These are phyloP conservation scores for Penicillium simplicissimum DNA, from an alignment of 495 filamentous ascomycete genomes.

Conservation along the genomic window DNA sequence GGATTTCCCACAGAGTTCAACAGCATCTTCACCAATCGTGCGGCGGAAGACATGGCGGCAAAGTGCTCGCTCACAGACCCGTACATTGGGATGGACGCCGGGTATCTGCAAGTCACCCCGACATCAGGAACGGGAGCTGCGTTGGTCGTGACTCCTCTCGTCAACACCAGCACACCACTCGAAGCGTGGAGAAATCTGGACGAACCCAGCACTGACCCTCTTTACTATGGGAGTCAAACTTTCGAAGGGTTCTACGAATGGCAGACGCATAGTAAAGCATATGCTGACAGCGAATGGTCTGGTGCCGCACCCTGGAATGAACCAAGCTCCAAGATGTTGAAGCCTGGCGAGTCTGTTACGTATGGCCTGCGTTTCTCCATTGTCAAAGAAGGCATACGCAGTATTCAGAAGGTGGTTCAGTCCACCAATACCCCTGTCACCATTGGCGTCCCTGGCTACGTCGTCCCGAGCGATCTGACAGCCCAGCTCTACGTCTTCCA, in stretches of 20 bases:
- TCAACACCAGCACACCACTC: slow-evolving; percentile 38
- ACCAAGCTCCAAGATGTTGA: slow-evolving; percentile 42
- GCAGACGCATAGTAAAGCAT: slow-evolving; percentile 48
- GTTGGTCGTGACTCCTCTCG: slow-evolving; percentile 50
- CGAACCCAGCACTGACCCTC: slow-evolving; percentile 25
- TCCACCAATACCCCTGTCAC: slow-evolving; percentile 42
- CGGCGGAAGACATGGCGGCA: slow-evolving; percentile 38
- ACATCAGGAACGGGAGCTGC: slow-evolving; percentile 45
- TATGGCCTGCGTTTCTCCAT: slow-evolving; percentile 50
- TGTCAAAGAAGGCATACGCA: slow-evolving; percentile 34
- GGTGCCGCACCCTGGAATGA: slow-evolving; percentile 46
- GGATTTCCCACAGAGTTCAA: slow-evolving; percentile 57
- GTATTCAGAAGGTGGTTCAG: slow-evolving; percentile 41
- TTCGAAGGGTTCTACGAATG: slow-evolving; percentile 57
- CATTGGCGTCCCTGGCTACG: slow-evolving; percentile 50
- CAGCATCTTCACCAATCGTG: slow-evolving; percentile 55
- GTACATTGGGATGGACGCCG: slow-evolving; percentile 53
- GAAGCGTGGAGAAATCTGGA: slow-evolving; percentile 51
- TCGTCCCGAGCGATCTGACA: slow-evolving; percentile 44
- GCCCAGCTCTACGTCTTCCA: slow-evolving; percentile 42
- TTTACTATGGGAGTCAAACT: slow-evolving; percentile 49
- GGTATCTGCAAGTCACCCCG: slow-evolving; percentile 49
- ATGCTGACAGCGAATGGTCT: slow-evolving; percentile 52
- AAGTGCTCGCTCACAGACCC: slow-evolving; percentile 50
- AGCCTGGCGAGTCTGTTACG: slow-evolving; percentile 40